Percentiles rank a stretch among this genome's conserved stretches.
These are phyloP conservation scores for Themeda triandra DNA, from an alignment of 176 grass and related monocot species.

Conservation along the genomic window DNA sequence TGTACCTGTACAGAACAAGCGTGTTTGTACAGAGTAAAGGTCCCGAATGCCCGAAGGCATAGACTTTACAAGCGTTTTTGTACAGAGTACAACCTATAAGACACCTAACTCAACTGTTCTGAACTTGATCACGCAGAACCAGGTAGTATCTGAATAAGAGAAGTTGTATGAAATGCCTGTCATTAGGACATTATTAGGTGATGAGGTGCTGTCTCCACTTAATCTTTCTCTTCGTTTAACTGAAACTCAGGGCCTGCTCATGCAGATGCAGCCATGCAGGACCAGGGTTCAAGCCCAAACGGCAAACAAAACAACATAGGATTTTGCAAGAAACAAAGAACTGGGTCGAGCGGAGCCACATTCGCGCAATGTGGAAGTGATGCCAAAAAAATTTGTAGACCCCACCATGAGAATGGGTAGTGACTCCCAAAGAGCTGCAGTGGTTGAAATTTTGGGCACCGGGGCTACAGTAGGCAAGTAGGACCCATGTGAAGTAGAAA, in stretches of 20 bases:
- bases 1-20: too few relatives aligned
- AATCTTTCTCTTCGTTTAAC: constrained; percentile 22
- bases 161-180: neutral
- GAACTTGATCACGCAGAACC: neutral
- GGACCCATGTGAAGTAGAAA: too few relatives aligned
- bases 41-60: too few relatives aligned
- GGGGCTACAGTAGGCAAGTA: too few relatives aligned
- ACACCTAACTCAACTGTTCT: neutral
- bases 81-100: neutral
- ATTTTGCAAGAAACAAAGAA: constrained; percentile 1
- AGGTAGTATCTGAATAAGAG: neutral
- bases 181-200: neutral
- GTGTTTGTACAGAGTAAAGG: too few relatives aligned
- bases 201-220: neutral
- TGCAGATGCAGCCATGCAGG: constrained; percentile 4
- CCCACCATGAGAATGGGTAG: too few relatives aligned
- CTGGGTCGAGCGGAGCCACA: neutral
- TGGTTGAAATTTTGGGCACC: too few relatives aligned
- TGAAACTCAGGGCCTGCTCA: neutral
- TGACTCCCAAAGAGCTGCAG: too few relatives aligned
- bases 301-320: neutral
- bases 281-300: neutral
- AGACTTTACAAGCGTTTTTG: neutral
- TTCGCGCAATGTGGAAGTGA: too few relatives aligned
- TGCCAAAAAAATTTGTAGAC: too few relatives aligned